Conservation (phyloP, 2,329 filamentous ascomycete species). For the Penicillium brasilianum region DNA sequence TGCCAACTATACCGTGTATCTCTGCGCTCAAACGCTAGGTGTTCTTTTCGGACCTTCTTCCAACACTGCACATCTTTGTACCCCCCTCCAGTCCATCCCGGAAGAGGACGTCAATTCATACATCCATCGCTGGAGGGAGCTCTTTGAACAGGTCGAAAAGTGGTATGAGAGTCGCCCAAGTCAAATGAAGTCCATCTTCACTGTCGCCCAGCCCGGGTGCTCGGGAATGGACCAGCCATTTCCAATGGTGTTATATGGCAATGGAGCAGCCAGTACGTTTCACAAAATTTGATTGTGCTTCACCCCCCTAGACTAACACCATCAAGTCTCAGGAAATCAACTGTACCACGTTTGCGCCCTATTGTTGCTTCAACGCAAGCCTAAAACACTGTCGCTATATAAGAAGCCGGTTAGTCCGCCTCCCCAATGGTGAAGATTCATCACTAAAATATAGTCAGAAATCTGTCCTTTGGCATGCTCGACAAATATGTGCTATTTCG, state of each 20-base stretch:
- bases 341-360: slow-evolving; percentile 40
- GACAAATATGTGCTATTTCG: slow-evolving; percentile 54
- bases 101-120: slow-evolving; percentile 27
- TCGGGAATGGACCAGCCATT: slow-evolving; percentile 27
- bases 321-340: slow-evolving; percentile 41
- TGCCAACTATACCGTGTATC: slow-evolving; percentile 58
- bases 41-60: slow-evolving; percentile 38
- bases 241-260: slow-evolving; percentile 35
- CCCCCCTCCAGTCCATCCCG: slow-evolving; percentile 25
- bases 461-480: slow-evolving; percentile 55
- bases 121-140: slow-evolving; percentile 44
- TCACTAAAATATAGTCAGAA: slow-evolving; percentile 25
- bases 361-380: slow-evolving; percentile 39
- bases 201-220: slow-evolving; percentile 20
- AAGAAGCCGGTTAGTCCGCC: slow-evolving; percentile 31
- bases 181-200: slow-evolving; percentile 37
- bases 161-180: slow-evolving; percentile 46
- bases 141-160: slow-evolving; percentile 49
- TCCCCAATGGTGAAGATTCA: background rate
- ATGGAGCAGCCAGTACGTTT: slow-evolving; percentile 34
- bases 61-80: slow-evolving; percentile 19
- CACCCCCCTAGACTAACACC: background rate
- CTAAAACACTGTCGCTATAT: slow-evolving; percentile 29
- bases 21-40: slow-evolving; percentile 53
- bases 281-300: background rate